Conservation (phyloP, 306 rosid genomes). For the Dryas octopetala region DNA sequence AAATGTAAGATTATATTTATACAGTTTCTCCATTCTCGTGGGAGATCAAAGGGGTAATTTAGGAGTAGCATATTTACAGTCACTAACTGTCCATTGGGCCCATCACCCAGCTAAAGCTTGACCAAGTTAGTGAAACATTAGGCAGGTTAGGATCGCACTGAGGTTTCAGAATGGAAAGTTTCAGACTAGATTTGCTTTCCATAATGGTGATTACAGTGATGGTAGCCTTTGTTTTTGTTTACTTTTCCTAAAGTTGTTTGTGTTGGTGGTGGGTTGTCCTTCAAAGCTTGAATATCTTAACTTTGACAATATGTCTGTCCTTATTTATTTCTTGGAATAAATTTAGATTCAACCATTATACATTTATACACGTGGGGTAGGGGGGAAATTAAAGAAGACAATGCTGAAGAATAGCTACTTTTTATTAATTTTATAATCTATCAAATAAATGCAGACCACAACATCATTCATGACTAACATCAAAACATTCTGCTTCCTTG, state of each 20-base stretch:
- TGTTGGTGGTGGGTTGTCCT: not conserved
- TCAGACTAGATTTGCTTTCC: too few species aligned
- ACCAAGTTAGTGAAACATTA: too few species aligned
- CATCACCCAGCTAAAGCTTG: too few species aligned
- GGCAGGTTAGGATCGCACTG: too few species aligned
- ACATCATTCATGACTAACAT: constrained; percentile 43
- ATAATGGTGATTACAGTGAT: not conserved
- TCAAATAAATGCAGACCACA: constrained; percentile 47
- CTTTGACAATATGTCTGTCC: constrained; percentile 13
- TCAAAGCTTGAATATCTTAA: not conserved
- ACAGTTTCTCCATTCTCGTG: too few species aligned
- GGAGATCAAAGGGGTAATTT: too few species aligned
- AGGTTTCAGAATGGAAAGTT: too few species aligned
- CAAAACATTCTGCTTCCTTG: constrained; percentile 46
- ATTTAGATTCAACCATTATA: not conserved
- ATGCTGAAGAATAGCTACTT: constrained; percentile 43
- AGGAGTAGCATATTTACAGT: too few species aligned
- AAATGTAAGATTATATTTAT: too few species aligned
- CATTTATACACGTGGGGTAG: not conserved
- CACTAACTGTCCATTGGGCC: too few species aligned
- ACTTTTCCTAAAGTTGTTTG: constrained; percentile 14
- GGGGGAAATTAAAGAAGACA: constrained; percentile 7
- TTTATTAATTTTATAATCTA: constrained; percentile 39
- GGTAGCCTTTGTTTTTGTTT: not conserved
- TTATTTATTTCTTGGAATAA: not conserved